Evolutionary conservation across 1,139 yeast genomes (phyloP).

Genomic region (Ogataea hybrid): DNA sequence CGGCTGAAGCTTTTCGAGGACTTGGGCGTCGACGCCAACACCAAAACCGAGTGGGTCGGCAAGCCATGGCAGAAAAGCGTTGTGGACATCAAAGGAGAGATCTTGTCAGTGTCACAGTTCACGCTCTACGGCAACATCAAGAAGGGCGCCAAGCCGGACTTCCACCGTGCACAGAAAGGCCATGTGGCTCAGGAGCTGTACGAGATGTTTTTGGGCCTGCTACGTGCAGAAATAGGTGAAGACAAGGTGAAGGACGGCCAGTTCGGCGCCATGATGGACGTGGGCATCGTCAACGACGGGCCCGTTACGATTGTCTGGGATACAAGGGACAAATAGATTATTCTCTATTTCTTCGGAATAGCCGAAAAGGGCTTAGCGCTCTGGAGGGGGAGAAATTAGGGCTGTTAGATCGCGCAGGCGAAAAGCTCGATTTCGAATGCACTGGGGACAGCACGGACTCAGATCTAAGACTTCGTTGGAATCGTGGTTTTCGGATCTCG

Average conservation of each 20-base stretch:
- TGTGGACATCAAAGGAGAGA: conserved; percentile 55
- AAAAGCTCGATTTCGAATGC: conserved; percentile 23
- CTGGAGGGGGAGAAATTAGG: too few species aligned
- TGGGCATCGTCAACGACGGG: conserved; percentile 78
- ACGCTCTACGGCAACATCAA: conserved; percentile 80
- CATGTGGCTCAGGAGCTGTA: conserved; percentile 67
- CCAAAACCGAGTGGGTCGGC: conserved; percentile 36
- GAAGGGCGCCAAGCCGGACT: conserved; percentile 93
- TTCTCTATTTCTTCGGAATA: conserved; percentile 16
- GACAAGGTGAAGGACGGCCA: conserved; percentile 76
- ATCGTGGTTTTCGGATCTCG: conserved; percentile 25
- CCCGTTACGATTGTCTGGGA: conserved; percentile 77
- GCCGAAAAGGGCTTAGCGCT: conserved; percentile 30
- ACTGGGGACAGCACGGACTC: conserved; percentile 19
- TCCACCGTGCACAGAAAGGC: conserved; percentile 86
- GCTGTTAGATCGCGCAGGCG: too few species aligned
- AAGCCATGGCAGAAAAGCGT: conserved; percentile 60
- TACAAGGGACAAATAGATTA: conserved; percentile 40
- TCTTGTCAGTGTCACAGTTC: conserved; percentile 80
- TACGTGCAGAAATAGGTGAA: conserved; percentile 56
- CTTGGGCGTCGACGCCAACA: conserved; percentile 36
- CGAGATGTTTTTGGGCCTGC: conserved; percentile 51
- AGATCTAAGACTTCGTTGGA: conserved; percentile 21
- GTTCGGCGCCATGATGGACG: conserved; percentile 98
- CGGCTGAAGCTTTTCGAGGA: conserved; percentile 74